Evolutionary conservation across 2,329 filamentous ascomycete species (phyloP).

Genomic region (Bipolaris victoriae): DNA sequence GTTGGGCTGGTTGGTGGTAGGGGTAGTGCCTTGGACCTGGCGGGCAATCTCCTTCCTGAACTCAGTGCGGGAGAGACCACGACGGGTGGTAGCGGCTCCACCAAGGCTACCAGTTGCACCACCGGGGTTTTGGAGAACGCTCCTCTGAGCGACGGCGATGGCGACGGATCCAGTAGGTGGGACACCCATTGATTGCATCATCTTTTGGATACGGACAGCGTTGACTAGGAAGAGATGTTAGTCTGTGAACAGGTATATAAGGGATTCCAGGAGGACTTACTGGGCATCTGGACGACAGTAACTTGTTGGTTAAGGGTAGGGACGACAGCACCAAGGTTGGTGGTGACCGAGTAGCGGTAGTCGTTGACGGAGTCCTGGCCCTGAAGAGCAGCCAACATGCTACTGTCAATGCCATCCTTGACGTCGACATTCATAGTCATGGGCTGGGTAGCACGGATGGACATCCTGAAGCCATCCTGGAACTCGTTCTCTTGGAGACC

Average conservation of each 20-base stretch:
- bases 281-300: conserved; percentile 47
- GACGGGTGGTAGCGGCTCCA: conserved; percentile 29
- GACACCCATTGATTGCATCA: conserved; percentile 45
- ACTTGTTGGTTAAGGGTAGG: conserved; percentile 45
- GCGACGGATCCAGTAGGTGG: conserved; percentile 40
- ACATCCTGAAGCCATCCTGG: conserved; percentile 48
- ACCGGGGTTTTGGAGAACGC: conserved; percentile 46
- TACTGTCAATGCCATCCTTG: conserved; percentile 41
- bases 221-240: conserved; percentile 38
- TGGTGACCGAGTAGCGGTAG: conserved; percentile 45
- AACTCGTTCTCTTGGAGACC: conserved; percentile 50
- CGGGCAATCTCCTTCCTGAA: conserved; percentile 36
- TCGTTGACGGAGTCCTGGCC: conserved; percentile 42
- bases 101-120: conserved; percentile 42
- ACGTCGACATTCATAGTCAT: conserved; percentile 47
- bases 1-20: conserved; percentile 37
- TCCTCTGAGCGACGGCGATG: conserved; percentile 46
- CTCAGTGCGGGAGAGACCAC: conserved; percentile 27
- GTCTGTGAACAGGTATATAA: background rate
- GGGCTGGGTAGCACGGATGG: conserved; percentile 44
- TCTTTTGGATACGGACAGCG: conserved; percentile 43
- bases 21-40: conserved; percentile 33
- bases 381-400: conserved; percentile 44
- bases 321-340: conserved; percentile 43
- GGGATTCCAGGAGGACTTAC: conserved; percentile 24